These are phyloP conservation scores for Ganoderma sp. DNA, from an alignment of 1,284 basidiomycete genomes.

Conservation along the genomic window DNA sequence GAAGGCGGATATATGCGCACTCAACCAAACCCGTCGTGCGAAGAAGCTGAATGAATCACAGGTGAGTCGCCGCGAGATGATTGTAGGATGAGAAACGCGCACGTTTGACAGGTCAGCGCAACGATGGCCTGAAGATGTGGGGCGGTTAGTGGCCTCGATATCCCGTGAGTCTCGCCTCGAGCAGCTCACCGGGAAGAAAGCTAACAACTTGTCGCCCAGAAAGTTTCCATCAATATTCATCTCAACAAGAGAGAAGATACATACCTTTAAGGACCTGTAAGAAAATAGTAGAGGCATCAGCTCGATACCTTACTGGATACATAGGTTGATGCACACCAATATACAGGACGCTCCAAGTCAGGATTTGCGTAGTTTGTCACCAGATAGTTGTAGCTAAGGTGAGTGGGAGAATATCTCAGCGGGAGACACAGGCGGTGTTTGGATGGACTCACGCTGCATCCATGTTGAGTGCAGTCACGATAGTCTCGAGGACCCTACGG, in stretches of 20 bases:
- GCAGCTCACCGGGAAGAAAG: neutral
- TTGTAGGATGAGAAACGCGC: no score
- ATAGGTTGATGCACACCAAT: neutral
- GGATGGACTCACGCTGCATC: neutral
- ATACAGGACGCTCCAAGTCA: neutral
- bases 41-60: neutral
- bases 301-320: neutral
- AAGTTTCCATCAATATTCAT: no score
- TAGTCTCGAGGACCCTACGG: neutral
- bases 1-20: neutral
- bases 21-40: neutral
- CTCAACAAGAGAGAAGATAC: neutral
- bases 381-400: neutral
- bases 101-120: neutral
- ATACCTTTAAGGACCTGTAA: neutral
- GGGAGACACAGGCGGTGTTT: neutral
- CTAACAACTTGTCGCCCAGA: no score
- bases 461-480: neutral
- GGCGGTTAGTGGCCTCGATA: neutral
- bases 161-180: no score
- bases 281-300: neutral
- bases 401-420: neutral
- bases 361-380: neutral
- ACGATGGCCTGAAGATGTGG: neutral
- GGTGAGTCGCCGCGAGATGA: no score